Evolutionary conservation across 2,329 filamentous ascomycete genomes (phyloP).

Genomic region (Rhinocladiella mackenziei): DNA sequence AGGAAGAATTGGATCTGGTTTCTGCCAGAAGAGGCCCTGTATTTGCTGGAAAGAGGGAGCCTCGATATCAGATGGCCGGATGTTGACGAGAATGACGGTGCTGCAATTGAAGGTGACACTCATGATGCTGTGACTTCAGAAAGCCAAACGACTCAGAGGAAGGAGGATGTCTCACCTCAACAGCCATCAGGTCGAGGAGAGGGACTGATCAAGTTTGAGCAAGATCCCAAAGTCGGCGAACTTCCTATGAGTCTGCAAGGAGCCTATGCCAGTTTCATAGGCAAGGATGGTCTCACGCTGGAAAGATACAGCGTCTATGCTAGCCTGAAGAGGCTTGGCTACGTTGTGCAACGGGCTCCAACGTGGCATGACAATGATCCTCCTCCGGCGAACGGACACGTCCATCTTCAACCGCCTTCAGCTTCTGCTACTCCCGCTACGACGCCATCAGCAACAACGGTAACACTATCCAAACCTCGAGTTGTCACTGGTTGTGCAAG

Average conservation of each 20-base stretch:
- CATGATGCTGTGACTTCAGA: not conserved
- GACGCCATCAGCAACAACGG: not conserved
- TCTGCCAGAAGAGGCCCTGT: conserved; percentile 86
- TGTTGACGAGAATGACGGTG: conserved; percentile 31
- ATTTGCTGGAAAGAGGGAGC: conserved; percentile 79
- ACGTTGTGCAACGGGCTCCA: conserved; percentile 70
- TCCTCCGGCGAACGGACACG: conserved; percentile 18
- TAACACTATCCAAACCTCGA: conserved; percentile 1
- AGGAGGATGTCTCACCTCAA: not conserved
- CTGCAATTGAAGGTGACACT: not conserved
- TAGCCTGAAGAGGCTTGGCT: conserved; percentile 76
- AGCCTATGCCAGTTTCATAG: conserved; percentile 80
- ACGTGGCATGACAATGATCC: conserved; percentile 42
- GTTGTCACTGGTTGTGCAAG: conserved; percentile 9
- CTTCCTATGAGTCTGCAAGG: conserved; percentile 88
- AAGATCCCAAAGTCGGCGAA: conserved; percentile 43
- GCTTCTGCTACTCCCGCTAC: not conserved
- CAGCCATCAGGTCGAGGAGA: not conserved
- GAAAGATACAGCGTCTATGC: conserved; percentile 87
- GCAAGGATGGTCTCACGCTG: conserved; percentile 60
- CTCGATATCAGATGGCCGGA: conserved; percentile 81
- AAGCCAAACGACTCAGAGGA: too few relatives aligned
- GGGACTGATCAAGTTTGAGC: conserved; percentile 12
- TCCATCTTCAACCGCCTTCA: not conserved
- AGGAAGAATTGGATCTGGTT: conserved; percentile 70